Base-by-base conservation (phyloP, 805 yeast genomes). In the Candida caryicola region DNA sequence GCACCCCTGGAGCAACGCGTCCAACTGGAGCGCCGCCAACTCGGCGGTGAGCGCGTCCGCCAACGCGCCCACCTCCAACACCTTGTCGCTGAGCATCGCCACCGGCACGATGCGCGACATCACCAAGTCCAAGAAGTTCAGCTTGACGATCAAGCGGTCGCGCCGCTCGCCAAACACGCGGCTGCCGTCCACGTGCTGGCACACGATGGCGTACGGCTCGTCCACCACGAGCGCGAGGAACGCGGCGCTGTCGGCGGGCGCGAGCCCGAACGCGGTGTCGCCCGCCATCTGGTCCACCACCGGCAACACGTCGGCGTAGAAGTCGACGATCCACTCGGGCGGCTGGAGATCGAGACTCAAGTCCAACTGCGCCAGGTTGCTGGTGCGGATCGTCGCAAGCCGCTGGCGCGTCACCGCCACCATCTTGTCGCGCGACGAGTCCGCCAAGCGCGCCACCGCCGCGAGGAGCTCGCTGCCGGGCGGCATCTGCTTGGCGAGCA, bases 321-420 rank as follows among this genome's bases (percentile, higher is more conserved):
- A 79, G n/a, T 77, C 82, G 34, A 75, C 66, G 16, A 85, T 62
- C 89, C 95, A 90, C 43, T 85, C 95, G 0, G 97, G 96, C 4
- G 95, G 81, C 43, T 82, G 76, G 16, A 85, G 64, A 43, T 86
- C 86, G 19, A 72, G 73, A 36, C 66, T 66, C 52, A 51, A 61
- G 28, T 66, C 73, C 15, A 67, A 46, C 36, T 63, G 62, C 2
- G 73, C 71, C 60, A 52, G 63, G 41, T 63, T 67, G 23, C 69
- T 63, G 17, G 53, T 52, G 25, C 43, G 45, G 7, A 66, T 58
- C 1, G 69, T 54, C n/a, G 57, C 57, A 21, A 69, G 51, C 17
- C 60, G 51, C 38, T 57, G 59, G 5, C 49, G 44, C 5, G 67
- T 45, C 7, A 65, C 49, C 17, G 43, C 50, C 4, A 46, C 36